A percentile compares a stretch with the other conserved stretches of the same genome.
These are phyloP conservation scores for Ligustrum vulgare DNA, from an alignment of 257 asterid species.

Conservation along the genomic window DNA sequence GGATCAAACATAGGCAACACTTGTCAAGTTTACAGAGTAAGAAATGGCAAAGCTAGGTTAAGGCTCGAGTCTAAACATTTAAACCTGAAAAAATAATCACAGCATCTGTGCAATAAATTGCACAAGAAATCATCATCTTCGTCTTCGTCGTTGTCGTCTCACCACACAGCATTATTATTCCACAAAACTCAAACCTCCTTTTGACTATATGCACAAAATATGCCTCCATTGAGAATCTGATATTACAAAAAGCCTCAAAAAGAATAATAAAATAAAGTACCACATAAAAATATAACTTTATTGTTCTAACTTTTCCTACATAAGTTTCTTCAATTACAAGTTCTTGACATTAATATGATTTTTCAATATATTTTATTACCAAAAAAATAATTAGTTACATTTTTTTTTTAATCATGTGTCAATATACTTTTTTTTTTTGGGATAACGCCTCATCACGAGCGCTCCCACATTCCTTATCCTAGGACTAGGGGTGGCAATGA, in stretches of 20 bases:
- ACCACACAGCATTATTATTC: constrained; percentile 16
- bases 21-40: too few species aligned
- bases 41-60: too few species aligned
- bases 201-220: constrained; percentile 30
- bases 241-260: neutral
- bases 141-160: too few species aligned
- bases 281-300: constrained; percentile 26
- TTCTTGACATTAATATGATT: constrained; percentile 26
- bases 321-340: constrained; percentile 24
- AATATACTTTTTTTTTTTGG: too few species aligned
- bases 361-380: constrained; percentile 2
- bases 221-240: neutral
- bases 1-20: too few species aligned
- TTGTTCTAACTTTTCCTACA: constrained; percentile 21
- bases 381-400: too few species aligned
- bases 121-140: neutral
- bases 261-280: constrained; percentile 16
- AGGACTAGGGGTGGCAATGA: too few species aligned
- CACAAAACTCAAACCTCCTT: constrained; percentile 20
- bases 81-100: neutral
- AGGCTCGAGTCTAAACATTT: too few species aligned
- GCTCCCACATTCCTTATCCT: too few species aligned
- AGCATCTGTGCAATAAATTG: neutral
- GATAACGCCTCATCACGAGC: too few species aligned
- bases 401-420: too few species aligned